Base-by-base conservation (phyloP, 257 asterid genomes). In the Solanum peruvianum region DNA sequence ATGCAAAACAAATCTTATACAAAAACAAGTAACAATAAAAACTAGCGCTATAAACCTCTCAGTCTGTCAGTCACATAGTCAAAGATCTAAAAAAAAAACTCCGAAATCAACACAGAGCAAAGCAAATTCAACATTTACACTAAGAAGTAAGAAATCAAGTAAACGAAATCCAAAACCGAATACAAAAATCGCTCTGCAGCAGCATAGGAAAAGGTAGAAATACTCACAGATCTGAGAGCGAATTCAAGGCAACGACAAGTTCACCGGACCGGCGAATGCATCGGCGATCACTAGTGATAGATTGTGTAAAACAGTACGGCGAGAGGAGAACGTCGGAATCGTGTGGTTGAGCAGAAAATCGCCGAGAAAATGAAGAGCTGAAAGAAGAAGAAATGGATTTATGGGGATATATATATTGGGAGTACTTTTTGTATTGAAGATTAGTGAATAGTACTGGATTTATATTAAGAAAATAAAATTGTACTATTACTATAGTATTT, bases 251-350 rank as follows among this genome's bases (percentile, higher is more conserved):
- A 73, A 91, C 64, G 25, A 45, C 3, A 25, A 60, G 86, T 85
- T 89, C 90, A 87, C 88, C 93, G 88, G 88, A 89, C 88, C 35
- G 87, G 73, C 88, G 62, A 87, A 75, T 86, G 78, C 89, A 83
- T 78, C 81, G 39, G 31, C 76, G 85, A 88, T 71, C 82, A 73
- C 67, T 84, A 42, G 72, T 75, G 72, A 18, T 4, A 81, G 33
- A 35, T 33, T 45, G 82, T 23, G 29, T 42, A 77, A 71, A 77
- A 14, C 83, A 45, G n/a, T 77, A 15, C 62, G 62, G n/a, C 23
- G 23, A 42, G 25, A 44, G 21, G 23, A 42, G 35, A 44, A 45
- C 20, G 82, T 39, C 52, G 31, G 82, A 73, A 73, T 73, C 33
- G 52, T 21, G 52, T 35, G 81, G 15, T 29, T 35, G 81, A 35